Conservation (phyloP, 768 basidiomycete species). For the Heimioporus sp. region DNA sequence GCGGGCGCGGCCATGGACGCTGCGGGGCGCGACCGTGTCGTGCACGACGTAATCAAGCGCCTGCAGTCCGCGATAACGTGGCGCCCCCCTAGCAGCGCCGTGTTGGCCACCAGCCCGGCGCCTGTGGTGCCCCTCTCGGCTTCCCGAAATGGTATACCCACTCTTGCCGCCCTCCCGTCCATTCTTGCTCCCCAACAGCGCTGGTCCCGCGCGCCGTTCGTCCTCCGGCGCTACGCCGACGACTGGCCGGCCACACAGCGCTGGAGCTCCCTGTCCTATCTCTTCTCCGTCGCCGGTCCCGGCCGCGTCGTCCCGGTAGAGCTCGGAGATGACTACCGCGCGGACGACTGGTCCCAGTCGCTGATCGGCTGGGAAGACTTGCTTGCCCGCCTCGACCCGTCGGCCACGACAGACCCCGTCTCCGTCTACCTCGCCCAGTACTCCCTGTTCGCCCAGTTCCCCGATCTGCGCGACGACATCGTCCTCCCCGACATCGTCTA, state of each 20-base stretch:
- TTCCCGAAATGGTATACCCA: conserved; percentile 34
- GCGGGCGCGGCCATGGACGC: conserved; percentile 68
- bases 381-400: conserved; percentile 43
- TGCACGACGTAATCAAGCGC: conserved; percentile 57
- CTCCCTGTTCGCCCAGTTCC: conserved; percentile 82
- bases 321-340: conserved; percentile 80
- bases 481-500: conserved; percentile 89
- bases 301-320: conserved; percentile 91
- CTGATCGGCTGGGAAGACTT: conserved; percentile 81
- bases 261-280: conserved; percentile 72
- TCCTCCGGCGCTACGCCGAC: conserved; percentile 58
- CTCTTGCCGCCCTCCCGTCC: conserved; percentile 51
- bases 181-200: conserved; percentile 50
- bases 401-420: conserved; percentile 17
- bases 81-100: conserved; percentile 2
- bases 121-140: conserved; percentile 1
- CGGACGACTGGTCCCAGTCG: conserved; percentile 75
- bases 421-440: conserved; percentile 89
- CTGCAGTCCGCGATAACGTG: conserved; percentile 48
- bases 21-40: conserved; percentile 50
- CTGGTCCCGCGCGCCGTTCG: conserved; percentile 59
- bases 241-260: conserved; percentile 80
- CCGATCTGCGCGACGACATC: conserved; percentile 70
- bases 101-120: conserved; percentile 4
- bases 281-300: conserved; percentile 67